These are phyloP conservation scores for Daldinia grandis DNA, from an alignment of 495 filamentous ascomycete genomes.

Conservation along the genomic window DNA sequence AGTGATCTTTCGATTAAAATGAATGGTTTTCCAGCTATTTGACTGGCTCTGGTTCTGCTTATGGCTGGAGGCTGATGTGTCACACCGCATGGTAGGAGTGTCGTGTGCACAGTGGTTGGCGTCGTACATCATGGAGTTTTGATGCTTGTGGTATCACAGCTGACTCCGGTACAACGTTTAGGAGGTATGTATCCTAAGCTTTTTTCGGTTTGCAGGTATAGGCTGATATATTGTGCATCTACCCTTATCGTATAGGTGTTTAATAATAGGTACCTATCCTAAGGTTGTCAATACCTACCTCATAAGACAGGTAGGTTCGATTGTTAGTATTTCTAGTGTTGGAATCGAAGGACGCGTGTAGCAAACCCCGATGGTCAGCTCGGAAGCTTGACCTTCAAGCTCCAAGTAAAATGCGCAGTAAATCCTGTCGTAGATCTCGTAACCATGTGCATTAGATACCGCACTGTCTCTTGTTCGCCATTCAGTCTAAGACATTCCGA, in stretches of 20 bases:
- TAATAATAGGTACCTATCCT: neutral
- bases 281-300: neutral
- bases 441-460: neutral
- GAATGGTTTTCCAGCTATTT: neutral
- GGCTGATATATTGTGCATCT: neutral
- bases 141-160: neutral
- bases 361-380: slow-evolving; percentile 9
- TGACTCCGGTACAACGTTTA: neutral
- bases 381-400: neutral
- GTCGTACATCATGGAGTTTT: slow-evolving; percentile 8
- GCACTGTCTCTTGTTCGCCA: neutral
- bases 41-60: neutral
- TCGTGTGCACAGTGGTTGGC: slow-evolving; percentile 12
- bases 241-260: neutral
- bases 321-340: neutral
- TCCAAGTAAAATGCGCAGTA: neutral
- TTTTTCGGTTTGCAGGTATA: neutral
- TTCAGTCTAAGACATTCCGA: neutral
- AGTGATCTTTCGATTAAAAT: neutral
- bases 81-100: neutral
- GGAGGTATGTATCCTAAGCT: neutral
- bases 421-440: neutral
- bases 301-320: neutral
- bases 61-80: neutral
- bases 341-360: neutral